Evolutionary conservation across 2,329 filamentous ascomycete genomes (phyloP), one percentile per base, ranked within the genome.

Genomic region (Pestalotiopsis sp.): DNA sequence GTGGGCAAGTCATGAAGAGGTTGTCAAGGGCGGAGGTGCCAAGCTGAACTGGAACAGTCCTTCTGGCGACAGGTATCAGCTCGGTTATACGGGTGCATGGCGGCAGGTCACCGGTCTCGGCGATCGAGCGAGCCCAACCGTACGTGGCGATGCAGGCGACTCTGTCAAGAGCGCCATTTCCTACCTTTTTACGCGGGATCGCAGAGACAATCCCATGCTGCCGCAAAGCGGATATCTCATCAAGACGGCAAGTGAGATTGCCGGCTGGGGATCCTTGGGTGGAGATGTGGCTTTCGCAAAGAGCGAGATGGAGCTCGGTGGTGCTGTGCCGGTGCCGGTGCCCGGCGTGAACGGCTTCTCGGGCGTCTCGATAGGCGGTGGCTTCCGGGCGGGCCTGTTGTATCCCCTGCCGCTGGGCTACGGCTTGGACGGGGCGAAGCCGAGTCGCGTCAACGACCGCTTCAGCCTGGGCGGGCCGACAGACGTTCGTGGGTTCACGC

Each of bases 231-330:
- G 96, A 38, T 96, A 95, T 78, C 87, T 97, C 72, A 75, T 95
- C 35, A 94, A 94, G 77, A 89, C 92, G 0, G 84, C 89, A 26
- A 88, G 92, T 35, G 95, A 98, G 76, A 78, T 98, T n/a, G 95
- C 96, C 2, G 95, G 96, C 11, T 89, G 92, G 79, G 94, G 95
- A 0, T 90, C 92, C 0, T 82, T 99, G 20, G 88, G 88, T 70
- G 96, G 96, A 52, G 96, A 98, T 74, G 94, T 97, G 1, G 91
- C 92, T n/a, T 98, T 98, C 79, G 93, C 89, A 78, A 99, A 97
- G 81, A 89, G 90, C n/a, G 94, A 98, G 78, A 75, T 95, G 17
- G 95, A 98, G 79, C 84, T 93, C 1, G 90, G 93, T 70, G 89
- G 89, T 67, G 94, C 94, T 2, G 69, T 95, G 1, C 91, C 94